These are phyloP conservation scores for Leishmania guyanensis DNA, from an alignment of 208 protist genomes.

Conservation along the genomic window DNA sequence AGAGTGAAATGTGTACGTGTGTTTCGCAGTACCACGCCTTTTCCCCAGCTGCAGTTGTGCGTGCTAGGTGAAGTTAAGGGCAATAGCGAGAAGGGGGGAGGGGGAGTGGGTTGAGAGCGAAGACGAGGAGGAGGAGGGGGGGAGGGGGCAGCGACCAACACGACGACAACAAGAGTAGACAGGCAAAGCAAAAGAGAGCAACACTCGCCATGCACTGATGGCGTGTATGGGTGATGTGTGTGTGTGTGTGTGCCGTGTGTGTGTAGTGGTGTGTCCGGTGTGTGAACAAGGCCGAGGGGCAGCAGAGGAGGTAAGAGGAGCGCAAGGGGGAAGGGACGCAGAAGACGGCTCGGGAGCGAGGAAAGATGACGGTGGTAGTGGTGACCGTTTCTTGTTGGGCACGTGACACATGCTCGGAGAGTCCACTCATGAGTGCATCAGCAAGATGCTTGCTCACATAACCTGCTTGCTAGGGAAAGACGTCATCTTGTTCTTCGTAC, in stretches of 20 bases:
- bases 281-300: too few species aligned
- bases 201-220: not conserved
- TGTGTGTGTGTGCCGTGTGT: too few species aligned
- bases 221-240: not conserved
- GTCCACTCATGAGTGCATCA: not conserved
- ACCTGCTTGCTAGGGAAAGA: not conserved
- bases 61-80: not conserved
- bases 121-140: not conserved
- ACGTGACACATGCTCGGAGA: not conserved
- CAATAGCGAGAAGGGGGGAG: not conserved
- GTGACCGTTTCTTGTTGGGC: not conserved
- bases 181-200: not conserved
- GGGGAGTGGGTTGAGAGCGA: conserved; percentile 10
- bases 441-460: too few species aligned
- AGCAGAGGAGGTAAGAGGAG: conserved; percentile 3
- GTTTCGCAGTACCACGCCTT: too few species aligned
- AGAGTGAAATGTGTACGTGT: conserved; percentile 4
- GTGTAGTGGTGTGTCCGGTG: too few species aligned
- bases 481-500: not conserved
- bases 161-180: not conserved
- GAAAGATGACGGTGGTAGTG: not conserved
- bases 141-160: not conserved
- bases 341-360: not conserved
- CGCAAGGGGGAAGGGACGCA: not conserved
- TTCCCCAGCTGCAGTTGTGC: too few species aligned